phyloP scores from a whole-genome alignment of 495 filamentous ascomycete genomes.

The Aspergillus asperescens region DNA sequence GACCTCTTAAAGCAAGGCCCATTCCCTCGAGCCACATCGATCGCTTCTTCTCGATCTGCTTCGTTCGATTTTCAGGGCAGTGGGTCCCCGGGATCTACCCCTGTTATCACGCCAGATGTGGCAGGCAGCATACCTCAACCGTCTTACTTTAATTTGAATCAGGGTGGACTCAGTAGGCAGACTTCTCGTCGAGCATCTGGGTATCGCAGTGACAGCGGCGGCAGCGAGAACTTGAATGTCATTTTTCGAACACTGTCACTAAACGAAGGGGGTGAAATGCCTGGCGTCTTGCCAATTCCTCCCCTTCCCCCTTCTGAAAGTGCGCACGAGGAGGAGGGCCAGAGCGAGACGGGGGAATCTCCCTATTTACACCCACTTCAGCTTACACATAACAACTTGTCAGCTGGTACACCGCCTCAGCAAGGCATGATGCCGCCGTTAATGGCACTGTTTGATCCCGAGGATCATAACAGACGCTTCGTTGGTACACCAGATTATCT shows the following conservation, averaged over 20 bases:
- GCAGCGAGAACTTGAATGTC: slow-evolving; percentile 75
- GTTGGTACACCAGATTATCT: slow-evolving; percentile 97
- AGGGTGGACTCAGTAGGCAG: slow-evolving; percentile 62
- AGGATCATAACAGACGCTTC: slow-evolving; percentile 88
- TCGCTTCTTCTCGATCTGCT: slow-evolving; percentile 89
- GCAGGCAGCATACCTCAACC: slow-evolving; percentile 64
- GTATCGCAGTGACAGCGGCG: slow-evolving; percentile 85
- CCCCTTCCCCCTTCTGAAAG: slow-evolving; percentile 38
- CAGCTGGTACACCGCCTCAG: slow-evolving; percentile 60
- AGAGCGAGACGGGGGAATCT: slow-evolving; percentile 61
- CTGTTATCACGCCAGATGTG: slow-evolving; percentile 79
- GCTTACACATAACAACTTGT: slow-evolving; percentile 49
- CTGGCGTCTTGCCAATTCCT: slow-evolving; percentile 26
- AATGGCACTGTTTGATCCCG: slow-evolving; percentile 93
- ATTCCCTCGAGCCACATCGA: slow-evolving; percentile 76
- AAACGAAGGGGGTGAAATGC: slow-evolving; percentile 49
- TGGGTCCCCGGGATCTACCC: slow-evolving; percentile 76
- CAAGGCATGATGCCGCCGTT: slow-evolving; percentile 84
- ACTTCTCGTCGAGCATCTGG: slow-evolving; percentile 74
- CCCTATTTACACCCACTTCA: slow-evolving; percentile 64
- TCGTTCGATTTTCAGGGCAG: slow-evolving; percentile 84
- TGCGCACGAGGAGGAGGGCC: slow-evolving; percentile 66
- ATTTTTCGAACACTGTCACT: slow-evolving; percentile 84
- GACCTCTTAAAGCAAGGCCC: slow-evolving; percentile 90
- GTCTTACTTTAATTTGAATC: slow-evolving; percentile 86